Percentiles rank a stretch among this genome's conserved stretches.
These are phyloP conservation scores for Diplodia seriata DNA, from an alignment of 2,329 filamentous ascomycete species.

Conservation along the genomic window DNA sequence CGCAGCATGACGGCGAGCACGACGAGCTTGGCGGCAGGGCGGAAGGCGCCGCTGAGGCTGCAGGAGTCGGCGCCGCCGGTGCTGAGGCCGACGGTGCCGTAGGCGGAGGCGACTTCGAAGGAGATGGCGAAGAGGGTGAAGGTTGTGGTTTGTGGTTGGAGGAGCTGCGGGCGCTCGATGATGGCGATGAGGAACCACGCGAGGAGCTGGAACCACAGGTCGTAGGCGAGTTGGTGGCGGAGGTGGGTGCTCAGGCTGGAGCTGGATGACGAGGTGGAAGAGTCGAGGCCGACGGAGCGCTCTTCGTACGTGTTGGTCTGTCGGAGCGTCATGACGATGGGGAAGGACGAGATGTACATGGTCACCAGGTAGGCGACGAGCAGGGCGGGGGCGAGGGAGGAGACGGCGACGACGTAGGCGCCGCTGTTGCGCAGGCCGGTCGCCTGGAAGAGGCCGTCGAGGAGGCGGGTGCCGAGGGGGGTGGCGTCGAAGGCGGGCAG, in stretches of 20 bases:
- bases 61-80: slow-evolving; percentile 62
- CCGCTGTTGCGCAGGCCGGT: slow-evolving; percentile 67
- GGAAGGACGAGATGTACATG: slow-evolving; percentile 72
- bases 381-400: slow-evolving; percentile 62
- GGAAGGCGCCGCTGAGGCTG: slow-evolving; percentile 63
- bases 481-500: slow-evolving; percentile 63
- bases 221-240: slow-evolving; percentile 69
- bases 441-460: slow-evolving; percentile 72
- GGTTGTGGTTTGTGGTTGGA: neutral
- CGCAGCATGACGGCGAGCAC: slow-evolving; percentile 63
- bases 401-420: slow-evolving; percentile 69
- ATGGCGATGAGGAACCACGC: slow-evolving; percentile 66
- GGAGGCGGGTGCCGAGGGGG: slow-evolving; percentile 60
- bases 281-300: slow-evolving; percentile 67
- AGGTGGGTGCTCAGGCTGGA: slow-evolving; percentile 58
- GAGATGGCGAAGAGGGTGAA: slow-evolving; percentile 44
- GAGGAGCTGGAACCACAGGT: slow-evolving; percentile 70
- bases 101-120: slow-evolving; percentile 65
- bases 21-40: slow-evolving; percentile 64
- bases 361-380: slow-evolving; percentile 68
- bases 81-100: slow-evolving; percentile 68
- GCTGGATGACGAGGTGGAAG: too few species aligned
- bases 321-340: slow-evolving; percentile 68
- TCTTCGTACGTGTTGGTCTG: slow-evolving; percentile 77
- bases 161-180: slow-evolving; percentile 64